Evolutionary conservation across 768 basidiomycete genomes (phyloP).

Genomic region (Russula dissimulans): DNA sequence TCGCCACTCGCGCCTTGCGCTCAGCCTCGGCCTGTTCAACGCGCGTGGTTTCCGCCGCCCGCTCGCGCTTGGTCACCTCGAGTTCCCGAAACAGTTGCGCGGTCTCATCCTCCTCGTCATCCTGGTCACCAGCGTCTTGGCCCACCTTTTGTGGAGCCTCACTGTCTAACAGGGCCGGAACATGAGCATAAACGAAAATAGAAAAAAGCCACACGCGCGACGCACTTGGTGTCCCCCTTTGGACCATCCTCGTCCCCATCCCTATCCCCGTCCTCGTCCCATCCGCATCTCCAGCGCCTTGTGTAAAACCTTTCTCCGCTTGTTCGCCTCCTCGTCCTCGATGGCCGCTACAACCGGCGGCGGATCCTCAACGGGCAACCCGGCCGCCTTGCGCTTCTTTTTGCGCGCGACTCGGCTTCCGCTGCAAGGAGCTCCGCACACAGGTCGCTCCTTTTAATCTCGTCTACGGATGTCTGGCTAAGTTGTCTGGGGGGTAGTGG

Average conservation of each 20-base stretch:
- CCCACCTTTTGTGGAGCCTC: slow-evolving; percentile 16
- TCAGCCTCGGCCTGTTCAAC: slow-evolving; percentile 61
- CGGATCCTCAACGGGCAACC: slow-evolving; percentile 35
- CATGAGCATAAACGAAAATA: no score
- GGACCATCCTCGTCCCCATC: slow-evolving; percentile 21
- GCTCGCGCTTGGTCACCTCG: slow-evolving; percentile 96
- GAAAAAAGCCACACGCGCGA: no score
- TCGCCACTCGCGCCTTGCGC: slow-evolving; percentile 78
- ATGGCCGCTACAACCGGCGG: slow-evolving; percentile 32
- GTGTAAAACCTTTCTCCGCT: slow-evolving; percentile 80
- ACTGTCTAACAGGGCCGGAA: not conserved
- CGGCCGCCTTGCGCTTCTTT: slow-evolving; percentile 89
- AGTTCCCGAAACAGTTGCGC: slow-evolving; percentile 91
- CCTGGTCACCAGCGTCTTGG: slow-evolving; percentile 32
- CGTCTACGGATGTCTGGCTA: slow-evolving; percentile 75
- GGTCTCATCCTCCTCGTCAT: slow-evolving; percentile 81
- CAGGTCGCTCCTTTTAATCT: slow-evolving; percentile 73
- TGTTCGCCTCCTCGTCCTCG: slow-evolving; percentile 57
- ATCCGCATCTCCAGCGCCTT: slow-evolving; percentile 74
- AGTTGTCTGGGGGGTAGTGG: slow-evolving; percentile 49
- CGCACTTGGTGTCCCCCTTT: slow-evolving; percentile 2
- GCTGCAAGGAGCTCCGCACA: slow-evolving; percentile 75
- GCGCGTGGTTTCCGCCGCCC: slow-evolving; percentile 85
- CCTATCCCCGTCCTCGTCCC: slow-evolving; percentile 51
- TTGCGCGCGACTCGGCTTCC: slow-evolving; percentile 78